These are phyloP conservation scores for Haematococcus lacustris DNA, from an alignment of 139 green algal genomes.

Conservation along the genomic window DNA sequence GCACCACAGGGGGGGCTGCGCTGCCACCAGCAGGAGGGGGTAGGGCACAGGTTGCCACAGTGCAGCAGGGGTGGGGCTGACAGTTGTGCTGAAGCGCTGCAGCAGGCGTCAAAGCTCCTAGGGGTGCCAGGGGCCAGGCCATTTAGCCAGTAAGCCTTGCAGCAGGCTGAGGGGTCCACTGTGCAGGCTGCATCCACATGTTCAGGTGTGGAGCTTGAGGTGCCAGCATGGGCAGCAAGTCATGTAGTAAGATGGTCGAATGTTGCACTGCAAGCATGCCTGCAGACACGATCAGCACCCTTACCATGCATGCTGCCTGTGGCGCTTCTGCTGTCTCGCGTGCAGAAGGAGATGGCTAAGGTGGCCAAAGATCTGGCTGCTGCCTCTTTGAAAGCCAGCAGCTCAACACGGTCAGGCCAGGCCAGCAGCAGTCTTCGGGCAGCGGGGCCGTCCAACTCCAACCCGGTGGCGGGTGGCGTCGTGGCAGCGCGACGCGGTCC, in stretches of 20 bases:
- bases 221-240: background rate
- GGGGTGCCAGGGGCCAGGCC: background rate
- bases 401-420: background rate
- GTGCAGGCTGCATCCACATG: background rate
- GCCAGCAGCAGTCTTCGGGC: background rate
- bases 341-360: slow-evolving; percentile 21
- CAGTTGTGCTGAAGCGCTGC: background rate
- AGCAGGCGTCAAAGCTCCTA: too few species aligned
- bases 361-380: slow-evolving; percentile 30
- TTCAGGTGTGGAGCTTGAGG: background rate
- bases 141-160: background rate
- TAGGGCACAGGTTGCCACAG: background rate
- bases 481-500: background rate
- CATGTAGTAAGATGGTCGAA: background rate
- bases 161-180: background rate
- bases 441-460: background rate
- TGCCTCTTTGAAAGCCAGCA: background rate
- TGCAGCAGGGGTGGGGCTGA: background rate
- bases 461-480: background rate
- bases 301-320: background rate
- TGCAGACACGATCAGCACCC: background rate
- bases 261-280: background rate
- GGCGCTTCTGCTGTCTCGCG: background rate
- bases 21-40: background rate
- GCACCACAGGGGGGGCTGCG: background rate